A percentile compares a stretch with the other conserved stretches of the same genome.
Evolutionary conservation across 2,329 filamentous ascomycete species (phyloP).

Genomic region (Venturia pyrina): DNA sequence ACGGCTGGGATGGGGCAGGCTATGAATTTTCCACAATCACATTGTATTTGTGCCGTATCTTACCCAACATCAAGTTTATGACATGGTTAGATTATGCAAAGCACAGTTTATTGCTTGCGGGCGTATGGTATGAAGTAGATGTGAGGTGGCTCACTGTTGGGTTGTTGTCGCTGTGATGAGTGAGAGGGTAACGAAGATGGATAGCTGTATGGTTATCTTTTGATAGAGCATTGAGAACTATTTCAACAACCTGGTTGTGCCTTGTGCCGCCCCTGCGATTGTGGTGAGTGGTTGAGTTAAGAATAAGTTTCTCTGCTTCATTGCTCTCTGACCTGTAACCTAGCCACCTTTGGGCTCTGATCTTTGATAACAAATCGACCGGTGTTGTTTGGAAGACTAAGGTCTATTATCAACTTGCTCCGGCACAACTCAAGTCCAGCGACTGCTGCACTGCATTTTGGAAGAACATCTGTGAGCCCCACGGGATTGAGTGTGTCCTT

Average conservation of each 20-base stretch:
- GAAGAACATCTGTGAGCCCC: too few relatives aligned
- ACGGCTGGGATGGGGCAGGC: not conserved
- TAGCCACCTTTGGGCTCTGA: too few relatives aligned
- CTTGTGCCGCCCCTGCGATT: too few relatives aligned
- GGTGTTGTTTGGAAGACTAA: too few relatives aligned
- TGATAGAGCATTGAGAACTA: not conserved
- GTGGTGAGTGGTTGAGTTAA: too few relatives aligned
- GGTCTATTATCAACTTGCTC: too few relatives aligned
- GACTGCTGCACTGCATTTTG: too few relatives aligned
- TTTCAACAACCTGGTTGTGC: not conserved
- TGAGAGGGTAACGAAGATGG: not conserved
- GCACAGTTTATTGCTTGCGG: not conserved
- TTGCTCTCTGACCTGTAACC: too few relatives aligned
- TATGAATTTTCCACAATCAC: not conserved
- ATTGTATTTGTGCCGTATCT: slow-evolving; percentile 4
- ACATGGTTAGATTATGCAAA: slow-evolving; percentile 4
- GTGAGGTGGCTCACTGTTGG: not conserved
- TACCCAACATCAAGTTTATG: not conserved
- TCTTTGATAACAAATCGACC: too few relatives aligned
- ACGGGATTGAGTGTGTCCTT: too few relatives aligned
- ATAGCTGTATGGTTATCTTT: not conserved
- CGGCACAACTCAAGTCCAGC: too few relatives aligned
- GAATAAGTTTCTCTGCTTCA: too few relatives aligned
- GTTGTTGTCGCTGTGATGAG: not conserved
- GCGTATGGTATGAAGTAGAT: not conserved